Evolutionary conservation across 192 early-diverging fungal genomes (phyloP).

Genomic region (Gaertneriomyces sp.): DNA sequence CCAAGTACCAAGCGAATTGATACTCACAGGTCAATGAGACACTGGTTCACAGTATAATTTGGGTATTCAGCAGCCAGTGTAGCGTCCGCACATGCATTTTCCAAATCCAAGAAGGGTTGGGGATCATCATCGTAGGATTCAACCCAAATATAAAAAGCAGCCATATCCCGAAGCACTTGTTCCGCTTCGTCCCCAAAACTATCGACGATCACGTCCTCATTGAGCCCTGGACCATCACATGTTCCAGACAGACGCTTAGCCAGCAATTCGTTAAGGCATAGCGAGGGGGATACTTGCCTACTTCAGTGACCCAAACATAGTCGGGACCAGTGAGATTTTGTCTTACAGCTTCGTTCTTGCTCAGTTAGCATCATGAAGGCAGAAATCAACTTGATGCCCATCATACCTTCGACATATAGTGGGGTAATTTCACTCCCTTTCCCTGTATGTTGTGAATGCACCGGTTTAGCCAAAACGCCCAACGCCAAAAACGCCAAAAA

Average conservation of each 20-base stretch:
- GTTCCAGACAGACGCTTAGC: background rate
- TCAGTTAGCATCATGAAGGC: too few relatives aligned
- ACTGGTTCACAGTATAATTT: too few relatives aligned
- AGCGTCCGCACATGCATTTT: background rate
- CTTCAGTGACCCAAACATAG: background rate
- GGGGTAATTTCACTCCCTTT: too few relatives aligned
- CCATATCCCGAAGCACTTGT: background rate
- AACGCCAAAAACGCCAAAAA: slow-evolving; percentile 5
- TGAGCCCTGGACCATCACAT: background rate
- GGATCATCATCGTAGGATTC: background rate
- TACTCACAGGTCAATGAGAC: background rate
- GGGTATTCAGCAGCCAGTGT: background rate
- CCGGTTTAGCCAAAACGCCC: too few relatives aligned
- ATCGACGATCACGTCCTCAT: background rate
- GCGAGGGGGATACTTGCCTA: background rate
- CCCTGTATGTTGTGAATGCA: too few relatives aligned
- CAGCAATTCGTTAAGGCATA: background rate
- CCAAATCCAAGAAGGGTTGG: slow-evolving; percentile 1
- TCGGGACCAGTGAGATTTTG: slow-evolving; percentile 9
- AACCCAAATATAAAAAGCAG: background rate
- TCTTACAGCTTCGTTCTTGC: background rate
- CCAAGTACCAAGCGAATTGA: background rate
- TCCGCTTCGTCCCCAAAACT: background rate
- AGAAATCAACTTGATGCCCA: too few relatives aligned
- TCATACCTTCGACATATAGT: too few relatives aligned